Evolutionary conservation across 805 yeast genomes (phyloP).

Genomic region (fission yeast (Schizosaccharomyces pombe)): ASM294v3 CU329670.1:3112501-3113000

Average conservation of each 20-base stretch:
- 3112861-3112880: conserved; percentile 95
- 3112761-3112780: conserved; percentile 84
- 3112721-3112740: conserved; percentile 85
- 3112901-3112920: conserved; percentile 43
- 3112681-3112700: conserved; percentile 88
- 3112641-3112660: conserved; percentile 91
- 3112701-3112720: conserved; percentile 97
- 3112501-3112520: conserved; percentile 96
- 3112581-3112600: conserved; percentile 75
- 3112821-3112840: conserved; percentile 67
- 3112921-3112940: conserved; percentile 44
- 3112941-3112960: conserved; percentile 80
- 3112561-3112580: conserved; percentile 64
- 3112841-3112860: conserved; percentile 90
- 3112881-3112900: conserved; percentile 79
- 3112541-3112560: conserved; percentile 93
- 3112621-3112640: conserved; percentile 79
- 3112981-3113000: conserved; percentile 61
- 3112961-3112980: conserved; percentile 38
- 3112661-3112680: conserved; percentile 71
- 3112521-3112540: conserved; percentile 92
- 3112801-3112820: conserved; percentile 95
- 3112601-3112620: conserved; percentile 65
- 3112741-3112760: conserved; percentile 78
- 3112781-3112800: conserved; percentile 91